These are phyloP conservation scores for Nakazawaea pomicola DNA, from an alignment of 805 yeast species.

Conservation along the genomic window DNA sequence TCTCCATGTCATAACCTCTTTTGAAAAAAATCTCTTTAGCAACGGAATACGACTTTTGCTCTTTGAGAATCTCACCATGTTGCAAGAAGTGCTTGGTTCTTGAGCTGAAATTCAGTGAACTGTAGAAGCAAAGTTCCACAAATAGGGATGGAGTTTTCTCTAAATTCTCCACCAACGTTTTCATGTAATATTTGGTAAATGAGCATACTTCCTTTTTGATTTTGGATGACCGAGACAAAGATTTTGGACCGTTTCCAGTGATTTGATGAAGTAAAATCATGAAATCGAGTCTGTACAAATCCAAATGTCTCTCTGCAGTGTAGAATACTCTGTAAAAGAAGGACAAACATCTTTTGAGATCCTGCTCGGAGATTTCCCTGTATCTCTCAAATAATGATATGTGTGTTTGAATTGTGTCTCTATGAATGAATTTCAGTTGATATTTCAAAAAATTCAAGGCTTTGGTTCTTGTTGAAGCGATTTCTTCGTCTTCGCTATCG, in stretches of 20 bases:
- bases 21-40: conserved; percentile 23
- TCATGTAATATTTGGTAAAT: conserved; percentile 62
- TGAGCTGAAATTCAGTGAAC: conserved; percentile 26
- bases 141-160: conserved; percentile 48
- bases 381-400: conserved; percentile 56
- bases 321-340: conserved; percentile 71
- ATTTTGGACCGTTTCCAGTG: conserved; percentile 41
- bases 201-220: conserved; percentile 58
- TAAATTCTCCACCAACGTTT: conserved; percentile 43
- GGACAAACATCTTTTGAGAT: conserved; percentile 57
- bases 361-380: conserved; percentile 54
- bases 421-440: conserved; percentile 45
- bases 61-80: conserved; percentile 47
- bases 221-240: conserved; percentile 38
- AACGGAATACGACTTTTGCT: conserved; percentile 13
- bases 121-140: conserved; percentile 58
- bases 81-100: conserved; percentile 45
- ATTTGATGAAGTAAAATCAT: conserved; percentile 52
- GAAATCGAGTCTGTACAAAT: conserved; percentile 69
- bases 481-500: conserved; percentile 22
- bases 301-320: conserved; percentile 51
- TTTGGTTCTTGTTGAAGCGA: conserved; percentile 31
- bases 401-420: conserved; percentile 60
- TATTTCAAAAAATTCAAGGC: conserved; percentile 40
- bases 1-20: conserved; percentile 20